phyloP scores from a whole-genome alignment of 352 stramenopile species.

The Phytophthora sansomeana region DNA sequence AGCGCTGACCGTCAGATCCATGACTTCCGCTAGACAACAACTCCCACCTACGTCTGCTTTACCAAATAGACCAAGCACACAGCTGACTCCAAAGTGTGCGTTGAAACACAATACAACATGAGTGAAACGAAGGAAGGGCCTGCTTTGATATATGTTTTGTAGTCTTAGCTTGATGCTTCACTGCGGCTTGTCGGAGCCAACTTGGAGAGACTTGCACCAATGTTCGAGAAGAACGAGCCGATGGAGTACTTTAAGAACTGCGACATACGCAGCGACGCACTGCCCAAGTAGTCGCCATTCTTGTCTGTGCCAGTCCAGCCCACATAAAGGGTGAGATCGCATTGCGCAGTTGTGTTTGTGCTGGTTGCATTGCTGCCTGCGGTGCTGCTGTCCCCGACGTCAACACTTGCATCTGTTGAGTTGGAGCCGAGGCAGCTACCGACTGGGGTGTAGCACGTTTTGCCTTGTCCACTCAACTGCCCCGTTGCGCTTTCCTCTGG shows the following conservation, averaged over 20 bases:
- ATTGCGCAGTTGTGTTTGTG: slow-evolving; percentile 53
- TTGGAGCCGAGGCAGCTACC: slow-evolving; percentile 40
- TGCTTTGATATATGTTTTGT: slow-evolving; percentile 8
- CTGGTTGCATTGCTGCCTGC: slow-evolving; percentile 24
- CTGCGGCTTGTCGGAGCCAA: slow-evolving; percentile 59
- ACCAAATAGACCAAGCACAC: slow-evolving; percentile 23
- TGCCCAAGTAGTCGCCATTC: slow-evolving; percentile 83
- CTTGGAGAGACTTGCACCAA: slow-evolving; percentile 60
- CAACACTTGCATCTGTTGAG: slow-evolving; percentile 20
- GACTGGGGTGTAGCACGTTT: slow-evolving; percentile 69
- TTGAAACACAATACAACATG: slow-evolving; percentile 10
- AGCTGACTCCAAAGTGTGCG: slow-evolving; percentile 17
- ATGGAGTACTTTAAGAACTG: slow-evolving; percentile 90
- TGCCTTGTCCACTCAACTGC: slow-evolving; percentile 55
- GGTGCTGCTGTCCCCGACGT: slow-evolving; percentile 29
- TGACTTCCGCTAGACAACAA: slow-evolving; percentile 53
- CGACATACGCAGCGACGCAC: slow-evolving; percentile 78
- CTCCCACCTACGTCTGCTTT: not conserved
- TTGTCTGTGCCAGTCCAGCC: slow-evolving; percentile 84
- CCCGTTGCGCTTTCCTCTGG: slow-evolving; percentile 56
- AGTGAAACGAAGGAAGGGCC: slow-evolving; percentile 1
- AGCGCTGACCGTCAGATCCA: slow-evolving; percentile 62
- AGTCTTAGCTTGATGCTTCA: slow-evolving; percentile 32
- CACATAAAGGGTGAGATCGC: slow-evolving; percentile 79
- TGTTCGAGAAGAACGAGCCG: slow-evolving; percentile 74